These are phyloP conservation scores for Seminavis robusta DNA, from an alignment of 108 stramenopile genomes.

Conservation along the genomic window DNA sequence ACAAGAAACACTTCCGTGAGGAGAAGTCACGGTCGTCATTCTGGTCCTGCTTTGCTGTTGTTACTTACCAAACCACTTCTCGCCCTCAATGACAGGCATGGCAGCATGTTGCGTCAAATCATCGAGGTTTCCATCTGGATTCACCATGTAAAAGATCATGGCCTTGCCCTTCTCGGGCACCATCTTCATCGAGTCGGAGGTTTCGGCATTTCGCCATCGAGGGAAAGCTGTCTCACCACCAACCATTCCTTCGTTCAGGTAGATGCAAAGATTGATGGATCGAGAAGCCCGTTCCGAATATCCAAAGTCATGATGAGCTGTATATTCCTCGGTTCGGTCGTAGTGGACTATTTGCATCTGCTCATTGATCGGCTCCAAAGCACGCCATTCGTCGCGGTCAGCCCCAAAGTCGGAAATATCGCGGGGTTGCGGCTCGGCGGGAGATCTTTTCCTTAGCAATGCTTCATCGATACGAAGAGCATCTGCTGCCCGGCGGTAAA, in stretches of 20 bases:
- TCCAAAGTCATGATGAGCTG: conserved; percentile 50
- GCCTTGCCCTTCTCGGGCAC: conserved; percentile 45
- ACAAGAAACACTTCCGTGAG: no score
- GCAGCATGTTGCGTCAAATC: conserved; percentile 70
- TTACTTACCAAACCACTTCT: conserved; percentile 63
- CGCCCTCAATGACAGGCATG: conserved; percentile 46
- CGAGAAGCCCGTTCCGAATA: conserved; percentile 32
- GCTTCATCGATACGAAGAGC: conserved; percentile 42
- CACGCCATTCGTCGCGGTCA: not conserved
- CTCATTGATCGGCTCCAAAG: conserved; percentile 28
- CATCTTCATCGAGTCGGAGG: conserved; percentile 21
- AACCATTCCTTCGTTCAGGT: conserved; percentile 45
- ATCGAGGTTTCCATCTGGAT: conserved; percentile 74
- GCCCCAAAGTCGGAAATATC: conserved; percentile 5
- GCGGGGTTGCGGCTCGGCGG: no score
- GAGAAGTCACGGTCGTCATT: no score
- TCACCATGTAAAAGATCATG: conserved; percentile 58
- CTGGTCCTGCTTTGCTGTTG: no score
- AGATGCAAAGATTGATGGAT: conserved; percentile 60
- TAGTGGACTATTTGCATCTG: conserved; percentile 55
- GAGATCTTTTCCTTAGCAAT: conserved; percentile 29
- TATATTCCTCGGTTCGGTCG: conserved; percentile 32
- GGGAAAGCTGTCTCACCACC: conserved; percentile 60
- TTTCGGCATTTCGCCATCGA: conserved; percentile 35
- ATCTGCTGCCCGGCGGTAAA: conserved; percentile 48